Evolutionary conservation across 495 filamentous ascomycete genomes (phyloP).

Genomic region (Aeminium ludgeri): DNA sequence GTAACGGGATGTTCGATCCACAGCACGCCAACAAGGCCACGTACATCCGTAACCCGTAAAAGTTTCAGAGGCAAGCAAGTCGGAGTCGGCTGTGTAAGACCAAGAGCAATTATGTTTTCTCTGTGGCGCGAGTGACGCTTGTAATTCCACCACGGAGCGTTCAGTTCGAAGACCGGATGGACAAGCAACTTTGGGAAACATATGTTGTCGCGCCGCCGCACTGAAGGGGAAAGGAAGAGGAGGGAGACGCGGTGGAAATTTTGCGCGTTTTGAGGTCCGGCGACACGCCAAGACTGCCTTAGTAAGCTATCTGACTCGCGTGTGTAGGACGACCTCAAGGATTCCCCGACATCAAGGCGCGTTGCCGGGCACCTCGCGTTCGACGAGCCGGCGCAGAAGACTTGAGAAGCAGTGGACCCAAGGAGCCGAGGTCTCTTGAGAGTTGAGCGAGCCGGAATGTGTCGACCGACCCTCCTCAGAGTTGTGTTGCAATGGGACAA

Average conservation of each 20-base stretch:
- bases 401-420: too few relatives aligned
- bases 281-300: too few relatives aligned
- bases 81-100: constrained; percentile 9
- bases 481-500: too few relatives aligned
- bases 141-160: constrained; percentile 7
- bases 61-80: constrained; percentile 5
- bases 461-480: too few relatives aligned
- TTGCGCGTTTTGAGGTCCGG: not conserved
- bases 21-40: constrained; percentile 15
- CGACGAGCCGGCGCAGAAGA: too few relatives aligned
- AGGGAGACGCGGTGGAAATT: not conserved
- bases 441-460: too few relatives aligned
- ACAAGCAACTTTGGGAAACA: constrained; percentile 15
- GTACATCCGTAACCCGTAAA: not conserved
- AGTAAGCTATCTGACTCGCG: too few relatives aligned
- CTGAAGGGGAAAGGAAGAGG: constrained; percentile 6
- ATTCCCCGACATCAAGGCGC: too few relatives aligned
- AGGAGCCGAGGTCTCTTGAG: too few relatives aligned
- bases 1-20: constrained; percentile 8
- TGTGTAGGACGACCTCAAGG: too few relatives aligned
- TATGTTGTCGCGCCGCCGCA: constrained; percentile 13
- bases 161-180: not conserved
- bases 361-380: too few relatives aligned
- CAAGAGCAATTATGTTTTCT: constrained; percentile 13
- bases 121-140: constrained; percentile 16